These are phyloP conservation scores for Saccharomycopsis sp. DNA, from an alignment of 805 yeast genomes.

Conservation along the genomic window DNA sequence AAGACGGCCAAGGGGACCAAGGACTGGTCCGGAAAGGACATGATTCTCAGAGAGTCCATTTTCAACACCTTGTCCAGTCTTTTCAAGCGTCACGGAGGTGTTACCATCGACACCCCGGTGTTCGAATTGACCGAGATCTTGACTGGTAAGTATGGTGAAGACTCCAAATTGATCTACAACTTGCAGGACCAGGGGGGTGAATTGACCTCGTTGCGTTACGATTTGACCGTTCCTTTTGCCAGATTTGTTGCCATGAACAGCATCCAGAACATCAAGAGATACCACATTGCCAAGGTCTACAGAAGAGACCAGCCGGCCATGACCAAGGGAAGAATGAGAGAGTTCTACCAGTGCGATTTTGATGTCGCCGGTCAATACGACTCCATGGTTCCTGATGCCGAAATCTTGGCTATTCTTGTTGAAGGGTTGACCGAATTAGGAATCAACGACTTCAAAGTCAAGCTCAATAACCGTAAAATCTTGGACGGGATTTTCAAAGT, in stretches of 20 bases:
- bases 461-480: slow-evolving; percentile 91
- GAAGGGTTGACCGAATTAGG: slow-evolving; percentile 84
- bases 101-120: slow-evolving; percentile 97
- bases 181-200: slow-evolving; percentile 99
- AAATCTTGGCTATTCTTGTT: slow-evolving; percentile 69
- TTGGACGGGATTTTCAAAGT: slow-evolving; percentile 93
- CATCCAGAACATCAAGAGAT: slow-evolving; percentile 82
- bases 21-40: slow-evolving; percentile 98
- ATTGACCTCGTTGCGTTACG: slow-evolving; percentile 89
- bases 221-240: slow-evolving; percentile 97
- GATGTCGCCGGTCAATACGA: slow-evolving; percentile 94
- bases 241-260: slow-evolving; percentile 95
- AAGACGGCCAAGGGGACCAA: slow-evolving; percentile 97
- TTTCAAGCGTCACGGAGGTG: slow-evolving; percentile 96
- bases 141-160: slow-evolving; percentile 98
- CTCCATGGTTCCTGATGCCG: slow-evolving; percentile 94
- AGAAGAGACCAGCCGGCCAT: slow-evolving; percentile 99
- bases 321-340: slow-evolving; percentile 99
- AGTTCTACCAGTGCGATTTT: slow-evolving; percentile 97
- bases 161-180: slow-evolving; percentile 91
- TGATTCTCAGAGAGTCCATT: slow-evolving; percentile 88
- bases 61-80: slow-evolving; percentile 64
- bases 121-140: slow-evolving; percentile 92
- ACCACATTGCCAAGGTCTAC: slow-evolving; percentile 96
- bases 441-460: slow-evolving; percentile 81